A percentile compares a stretch with the other conserved stretches of the same genome.
Evolutionary conservation across 208 protist species (phyloP).

Genomic region (Leishmania guyanensis): DNA sequence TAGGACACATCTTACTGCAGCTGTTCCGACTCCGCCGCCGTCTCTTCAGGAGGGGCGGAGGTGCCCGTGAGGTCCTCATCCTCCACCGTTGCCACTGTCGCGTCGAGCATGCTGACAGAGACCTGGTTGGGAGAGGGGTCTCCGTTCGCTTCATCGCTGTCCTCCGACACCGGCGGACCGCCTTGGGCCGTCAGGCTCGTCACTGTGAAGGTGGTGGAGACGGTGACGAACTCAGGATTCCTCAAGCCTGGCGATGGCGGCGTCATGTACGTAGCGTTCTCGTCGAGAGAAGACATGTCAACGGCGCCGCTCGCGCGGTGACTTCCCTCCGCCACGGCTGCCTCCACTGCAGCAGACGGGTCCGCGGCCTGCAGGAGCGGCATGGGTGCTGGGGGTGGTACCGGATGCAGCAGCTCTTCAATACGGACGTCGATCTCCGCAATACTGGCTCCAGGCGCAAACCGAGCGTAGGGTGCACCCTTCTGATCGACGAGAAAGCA

Average conservation of each 20-base stretch:
- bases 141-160: not conserved
- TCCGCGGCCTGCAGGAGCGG: not conserved
- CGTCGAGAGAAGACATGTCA: not conserved
- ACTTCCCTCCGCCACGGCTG: not conserved
- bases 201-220: constrained; percentile 9
- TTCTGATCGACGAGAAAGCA: constrained; percentile 81
- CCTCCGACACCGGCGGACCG: constrained; percentile 1
- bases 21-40: not conserved
- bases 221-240: not conserved
- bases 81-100: constrained; percentile 21
- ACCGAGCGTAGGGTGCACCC: constrained; percentile 60
- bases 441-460: constrained; percentile 48
- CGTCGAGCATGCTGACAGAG: constrained; percentile 17
- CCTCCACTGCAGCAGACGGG: not conserved
- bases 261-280: not conserved
- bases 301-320: not conserved
- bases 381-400: not conserved
- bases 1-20: not conserved
- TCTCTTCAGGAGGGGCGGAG: not conserved
- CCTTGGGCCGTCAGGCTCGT: constrained; percentile 3
- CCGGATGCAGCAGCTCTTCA: constrained; percentile 36
- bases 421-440: constrained; percentile 64
- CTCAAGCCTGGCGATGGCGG: not conserved
- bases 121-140: constrained; percentile 1
- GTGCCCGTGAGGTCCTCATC: constrained; percentile 2